These are phyloP conservation scores for Vachellia pachyceras DNA, from an alignment of 306 rosid species.

Conservation along the genomic window DNA sequence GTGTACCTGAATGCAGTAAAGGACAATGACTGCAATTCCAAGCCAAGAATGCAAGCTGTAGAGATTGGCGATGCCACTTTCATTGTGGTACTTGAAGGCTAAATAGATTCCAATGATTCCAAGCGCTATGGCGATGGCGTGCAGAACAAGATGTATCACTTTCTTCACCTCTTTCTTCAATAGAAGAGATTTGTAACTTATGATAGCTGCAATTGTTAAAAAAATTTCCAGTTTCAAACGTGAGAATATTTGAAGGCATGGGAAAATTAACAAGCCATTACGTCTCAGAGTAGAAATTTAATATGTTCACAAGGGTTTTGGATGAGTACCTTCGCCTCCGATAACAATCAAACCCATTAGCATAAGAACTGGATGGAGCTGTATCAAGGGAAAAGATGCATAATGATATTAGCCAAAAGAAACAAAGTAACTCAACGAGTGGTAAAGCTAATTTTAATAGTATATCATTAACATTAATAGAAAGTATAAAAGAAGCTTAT, in stretches of 20 bases:
- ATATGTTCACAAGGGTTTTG: not conserved
- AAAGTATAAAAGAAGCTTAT: not conserved
- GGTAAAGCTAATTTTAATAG: not conserved
- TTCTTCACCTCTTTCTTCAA: conserved; percentile 66
- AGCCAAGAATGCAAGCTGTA: conserved; percentile 93
- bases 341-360: conserved; percentile 64
- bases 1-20: conserved; percentile 75
- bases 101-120: conserved; percentile 67
- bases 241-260: not conserved
- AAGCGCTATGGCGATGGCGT: conserved; percentile 60
- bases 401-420: not conserved
- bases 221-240: not conserved
- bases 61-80: conserved; percentile 64
- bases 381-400: conserved; percentile 28
- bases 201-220: conserved; percentile 60
- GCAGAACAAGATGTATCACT: conserved; percentile 67
- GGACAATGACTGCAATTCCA: too few species aligned
- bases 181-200: conserved; percentile 70
- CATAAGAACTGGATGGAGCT: conserved; percentile 82
- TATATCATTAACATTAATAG: conserved; percentile 1
- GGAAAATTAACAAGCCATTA: not conserved
- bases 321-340: conserved; percentile 77
- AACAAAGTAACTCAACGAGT: not conserved
- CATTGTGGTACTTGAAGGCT: conserved; percentile 82
- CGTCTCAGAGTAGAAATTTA: not conserved